These are phyloP conservation scores for Nidularia sp. DNA, from an alignment of 768 basidiomycete species.

Conservation along the genomic window DNA sequence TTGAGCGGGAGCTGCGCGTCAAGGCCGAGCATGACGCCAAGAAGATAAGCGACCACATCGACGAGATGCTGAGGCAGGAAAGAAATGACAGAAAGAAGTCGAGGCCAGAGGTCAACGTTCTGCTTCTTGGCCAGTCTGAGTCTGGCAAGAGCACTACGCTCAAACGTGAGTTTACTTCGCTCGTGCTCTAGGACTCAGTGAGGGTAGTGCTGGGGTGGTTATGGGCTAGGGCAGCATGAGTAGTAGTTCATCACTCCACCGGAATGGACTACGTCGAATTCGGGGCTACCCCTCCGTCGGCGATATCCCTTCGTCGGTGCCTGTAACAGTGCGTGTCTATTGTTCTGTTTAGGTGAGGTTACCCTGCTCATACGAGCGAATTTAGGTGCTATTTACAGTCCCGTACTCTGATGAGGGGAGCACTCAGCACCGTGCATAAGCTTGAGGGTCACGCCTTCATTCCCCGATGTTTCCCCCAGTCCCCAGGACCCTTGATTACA, in stretches of 20 bases:
- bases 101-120: slow-evolving; percentile 66
- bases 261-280: too few species aligned
- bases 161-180: slow-evolving; percentile 62
- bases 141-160: slow-evolving; percentile 87
- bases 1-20: slow-evolving; percentile 62
- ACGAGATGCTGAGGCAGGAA: slow-evolving; percentile 72
- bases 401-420: too few species aligned
- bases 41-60: slow-evolving; percentile 71
- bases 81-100: slow-evolving; percentile 53
- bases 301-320: too few species aligned
- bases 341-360: too few species aligned
- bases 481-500: background rate
- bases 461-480: background rate
- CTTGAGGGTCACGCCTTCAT: background rate
- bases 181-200: background rate
- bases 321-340: too few species aligned
- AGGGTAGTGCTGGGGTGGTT: background rate
- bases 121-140: slow-evolving; percentile 85
- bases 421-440: too few species aligned
- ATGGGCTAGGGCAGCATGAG: background rate
- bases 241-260: background rate
- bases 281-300: too few species aligned
- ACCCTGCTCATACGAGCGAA: too few species aligned
- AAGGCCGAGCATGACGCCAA: slow-evolving; percentile 68
- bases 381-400: too few species aligned